Base-by-base conservation (phyloP, 148 eudicot species). In the Chenopodium album region DNA sequence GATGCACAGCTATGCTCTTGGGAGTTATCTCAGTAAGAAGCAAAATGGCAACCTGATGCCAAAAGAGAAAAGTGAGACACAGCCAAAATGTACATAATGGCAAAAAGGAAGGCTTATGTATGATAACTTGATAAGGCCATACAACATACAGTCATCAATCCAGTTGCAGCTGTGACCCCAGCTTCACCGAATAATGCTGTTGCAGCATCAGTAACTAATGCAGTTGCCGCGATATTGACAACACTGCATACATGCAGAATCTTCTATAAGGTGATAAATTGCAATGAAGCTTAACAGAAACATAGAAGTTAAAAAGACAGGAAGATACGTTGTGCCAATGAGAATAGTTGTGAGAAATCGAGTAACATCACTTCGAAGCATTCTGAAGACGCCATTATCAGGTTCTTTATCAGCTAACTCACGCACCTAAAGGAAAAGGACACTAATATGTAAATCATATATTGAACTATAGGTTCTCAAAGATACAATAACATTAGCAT, bases 21-120 rank as follows among this genome's bases (percentile, higher is more conserved):
- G 99, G 99, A 75, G 99, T 96, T 84, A 96, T 96, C 89, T 96
- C 99, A 82, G 99, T 96, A 79, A 95, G 95, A 50, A 96, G 98
- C 95, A 96, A 91, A 84, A 96, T 76, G 59, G 92, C 93, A 80
- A 96, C 99, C 99, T 96, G 92, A 81, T 76, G 69, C 66, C 70
- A 86, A 66, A 37, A 76, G 29, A 68, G 17, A 76, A 29, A 32
- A 37, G 66, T 54, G 22, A 74, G 64, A 44, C 28, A 44, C 28
- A 44, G 23, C 22, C 17, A 23, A 73, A 73, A 73, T 13, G 52
- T 22, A 20, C 12, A 48, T 23, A 23, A 47, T 9, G 32, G 26
- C 8, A 73, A 73, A 73, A 47, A 6, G 37, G 44, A 34, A 73
- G 23, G 37, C 0, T 4, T n/a, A 26, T 31, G 76, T 17, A 56